phyloP scores from a whole-genome alignment of 805 yeast species.

The Monosporozyma unispora region DNA sequence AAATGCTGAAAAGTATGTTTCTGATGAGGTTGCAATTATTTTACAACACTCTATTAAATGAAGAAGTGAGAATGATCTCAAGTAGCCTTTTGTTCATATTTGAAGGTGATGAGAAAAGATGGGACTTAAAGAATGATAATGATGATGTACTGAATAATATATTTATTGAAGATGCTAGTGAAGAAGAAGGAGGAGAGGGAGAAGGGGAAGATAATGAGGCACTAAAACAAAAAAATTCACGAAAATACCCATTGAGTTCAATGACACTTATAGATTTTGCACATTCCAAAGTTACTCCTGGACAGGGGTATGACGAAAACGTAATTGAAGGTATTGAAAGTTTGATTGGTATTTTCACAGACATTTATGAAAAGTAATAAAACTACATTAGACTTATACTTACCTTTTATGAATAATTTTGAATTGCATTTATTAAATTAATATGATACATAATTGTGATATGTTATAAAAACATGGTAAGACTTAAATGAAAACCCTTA shows the following conservation, averaged over 20 bases:
- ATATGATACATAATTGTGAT: neutral
- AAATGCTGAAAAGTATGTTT: conserved; percentile 38
- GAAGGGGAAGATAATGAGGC: conserved; percentile 27
- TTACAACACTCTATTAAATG: conserved; percentile 51
- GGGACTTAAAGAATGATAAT: conserved; percentile 37
- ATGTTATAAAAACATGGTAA: neutral
- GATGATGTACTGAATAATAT: conserved; percentile 35
- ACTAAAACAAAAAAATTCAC: conserved; percentile 14
- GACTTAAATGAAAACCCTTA: neutral
- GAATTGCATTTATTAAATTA: neutral
- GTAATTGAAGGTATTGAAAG: conserved; percentile 61
- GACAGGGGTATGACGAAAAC: conserved; percentile 64
- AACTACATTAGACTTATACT: neutral
- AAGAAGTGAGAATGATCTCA: conserved; percentile 58
- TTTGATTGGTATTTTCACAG: conserved; percentile 36
- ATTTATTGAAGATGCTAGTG: conserved; percentile 27
- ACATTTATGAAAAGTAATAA: conserved; percentile 6
- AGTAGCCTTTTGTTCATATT: conserved; percentile 65
- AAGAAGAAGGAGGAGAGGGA: conserved; percentile 27
- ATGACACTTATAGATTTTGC: conserved; percentile 83
- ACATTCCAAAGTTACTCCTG: conserved; percentile 59
- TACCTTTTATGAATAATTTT: neutral
- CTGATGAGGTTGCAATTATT: conserved; percentile 55
- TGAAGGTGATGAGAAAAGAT: conserved; percentile 55
- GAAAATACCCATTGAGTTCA: conserved; percentile 38